phyloP scores from a whole-genome alignment of 78 protist species.

The Speleostelium caveatum region DNA sequence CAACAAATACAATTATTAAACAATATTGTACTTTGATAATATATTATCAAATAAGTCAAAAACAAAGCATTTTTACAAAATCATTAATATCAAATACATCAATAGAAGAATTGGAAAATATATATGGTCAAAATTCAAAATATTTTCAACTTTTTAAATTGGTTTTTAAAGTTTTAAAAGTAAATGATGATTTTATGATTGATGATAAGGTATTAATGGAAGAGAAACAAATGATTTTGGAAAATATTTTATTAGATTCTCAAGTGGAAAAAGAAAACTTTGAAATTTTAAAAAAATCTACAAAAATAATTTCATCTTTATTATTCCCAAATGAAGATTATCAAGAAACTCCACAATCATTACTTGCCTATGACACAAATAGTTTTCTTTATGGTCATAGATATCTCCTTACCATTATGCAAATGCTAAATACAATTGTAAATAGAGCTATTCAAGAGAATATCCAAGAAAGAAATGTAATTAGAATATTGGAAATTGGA shows the following conservation, averaged over 20 bases:
- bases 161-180: neutral
- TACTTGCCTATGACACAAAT: neutral
- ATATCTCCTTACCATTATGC: too few species aligned
- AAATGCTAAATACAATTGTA: too few species aligned
- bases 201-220: too few species aligned
- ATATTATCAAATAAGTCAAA: neutral
- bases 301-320: neutral
- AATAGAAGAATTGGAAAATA: neutral
- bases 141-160: neutral
- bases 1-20: neutral
- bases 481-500: constrained; percentile 24
- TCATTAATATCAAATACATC: neutral
- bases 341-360: neutral
- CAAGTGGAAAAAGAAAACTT: too few species aligned
- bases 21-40: neutral
- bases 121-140: too few species aligned
- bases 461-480: neutral
- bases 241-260: too few species aligned
- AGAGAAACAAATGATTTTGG: too few species aligned
- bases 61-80: neutral
- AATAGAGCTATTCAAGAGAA: neutral
- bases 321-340: neutral
- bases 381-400: too few species aligned
- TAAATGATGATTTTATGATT: neutral
- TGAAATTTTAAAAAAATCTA: too few species aligned